Percentiles rank a stretch among this genome's conserved stretches.
phyloP scores from a whole-genome alignment of 2,329 filamentous ascomycete genomes.

The Xylaria hypoxylon region DNA sequence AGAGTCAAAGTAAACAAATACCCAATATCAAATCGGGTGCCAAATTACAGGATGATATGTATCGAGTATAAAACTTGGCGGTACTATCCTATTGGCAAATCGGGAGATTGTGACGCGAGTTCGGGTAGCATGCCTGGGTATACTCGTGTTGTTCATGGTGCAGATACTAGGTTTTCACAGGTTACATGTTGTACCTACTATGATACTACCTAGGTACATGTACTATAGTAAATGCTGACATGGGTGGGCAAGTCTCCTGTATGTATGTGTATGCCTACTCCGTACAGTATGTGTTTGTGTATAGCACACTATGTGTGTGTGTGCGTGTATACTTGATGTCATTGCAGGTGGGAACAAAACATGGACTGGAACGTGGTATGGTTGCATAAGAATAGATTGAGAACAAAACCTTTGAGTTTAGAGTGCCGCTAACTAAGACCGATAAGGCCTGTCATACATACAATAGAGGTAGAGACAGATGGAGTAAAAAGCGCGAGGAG shows the following conservation, averaged over 20 bases:
- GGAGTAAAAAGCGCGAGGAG: too few relatives aligned
- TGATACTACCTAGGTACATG: not conserved
- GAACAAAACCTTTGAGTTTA: not conserved
- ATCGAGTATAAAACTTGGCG: conserved; percentile 28
- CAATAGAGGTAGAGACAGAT: not conserved
- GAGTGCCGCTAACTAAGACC: conserved; percentile 13
- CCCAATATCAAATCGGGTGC: conserved; percentile 28
- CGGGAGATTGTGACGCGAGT: conserved; percentile 31
- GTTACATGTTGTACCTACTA: conserved; percentile 9
- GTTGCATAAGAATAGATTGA: conserved; percentile 14
- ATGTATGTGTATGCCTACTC: not conserved
- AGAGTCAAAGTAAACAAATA: conserved; percentile 16
- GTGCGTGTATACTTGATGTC: conserved; percentile 1
- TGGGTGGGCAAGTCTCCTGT: not conserved
- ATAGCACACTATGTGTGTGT: not conserved
- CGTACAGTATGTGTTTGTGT: not conserved
- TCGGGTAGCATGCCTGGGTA: conserved; percentile 31
- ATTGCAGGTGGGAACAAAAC: not conserved
- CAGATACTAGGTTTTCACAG: conserved; percentile 4
- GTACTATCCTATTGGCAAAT: conserved; percentile 23
- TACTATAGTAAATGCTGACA: not conserved
- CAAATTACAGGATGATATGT: conserved; percentile 28
- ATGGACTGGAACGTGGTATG: conserved; percentile 22
- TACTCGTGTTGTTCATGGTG: conserved; percentile 12
- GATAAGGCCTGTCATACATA: not conserved